phyloP scores from a whole-genome alignment of 2,329 filamentous ascomycete genomes.

The Botrytis cinerea region DNA sequence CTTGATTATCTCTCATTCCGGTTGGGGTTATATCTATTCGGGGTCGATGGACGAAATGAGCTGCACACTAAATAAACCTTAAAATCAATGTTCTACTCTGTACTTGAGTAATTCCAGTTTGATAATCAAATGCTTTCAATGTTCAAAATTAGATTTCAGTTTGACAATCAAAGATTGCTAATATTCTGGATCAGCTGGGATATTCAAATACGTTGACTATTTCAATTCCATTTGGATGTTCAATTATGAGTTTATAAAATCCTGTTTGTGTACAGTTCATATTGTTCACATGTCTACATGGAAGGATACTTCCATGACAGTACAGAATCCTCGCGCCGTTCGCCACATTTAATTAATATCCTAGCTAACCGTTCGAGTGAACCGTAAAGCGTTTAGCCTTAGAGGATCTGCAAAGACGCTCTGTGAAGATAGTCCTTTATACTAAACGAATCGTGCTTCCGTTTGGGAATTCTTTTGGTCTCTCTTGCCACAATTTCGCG shows the following conservation, averaged over 20 bases:
- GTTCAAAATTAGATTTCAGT: neutral
- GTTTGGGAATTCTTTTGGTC: constrained; percentile 8
- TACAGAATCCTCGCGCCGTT: neutral
- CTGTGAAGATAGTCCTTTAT: neutral
- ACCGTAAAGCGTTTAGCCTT: neutral
- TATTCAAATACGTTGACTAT: neutral
- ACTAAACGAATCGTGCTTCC: constrained; percentile 15
- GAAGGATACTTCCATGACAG: neutral
- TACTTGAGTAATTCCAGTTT: neutral
- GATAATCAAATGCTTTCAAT: neutral
- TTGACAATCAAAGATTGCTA: neutral
- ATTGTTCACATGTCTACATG: neutral
- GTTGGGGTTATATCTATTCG: neutral
- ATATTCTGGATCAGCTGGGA: neutral
- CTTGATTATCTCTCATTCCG: neutral
- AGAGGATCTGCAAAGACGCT: neutral
- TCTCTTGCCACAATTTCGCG: constrained; percentile 6
- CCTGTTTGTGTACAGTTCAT: neutral
- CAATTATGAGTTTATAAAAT: neutral
- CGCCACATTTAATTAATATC: constrained; percentile 6
- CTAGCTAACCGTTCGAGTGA: neutral
- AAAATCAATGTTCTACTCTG: neutral
- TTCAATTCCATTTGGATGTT: neutral
- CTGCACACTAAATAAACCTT: neutral
- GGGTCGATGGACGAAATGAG: neutral